phyloP scores from a whole-genome alignment of 371 early-diverging fungal genomes.

The Mucor circinelloides region DNA sequence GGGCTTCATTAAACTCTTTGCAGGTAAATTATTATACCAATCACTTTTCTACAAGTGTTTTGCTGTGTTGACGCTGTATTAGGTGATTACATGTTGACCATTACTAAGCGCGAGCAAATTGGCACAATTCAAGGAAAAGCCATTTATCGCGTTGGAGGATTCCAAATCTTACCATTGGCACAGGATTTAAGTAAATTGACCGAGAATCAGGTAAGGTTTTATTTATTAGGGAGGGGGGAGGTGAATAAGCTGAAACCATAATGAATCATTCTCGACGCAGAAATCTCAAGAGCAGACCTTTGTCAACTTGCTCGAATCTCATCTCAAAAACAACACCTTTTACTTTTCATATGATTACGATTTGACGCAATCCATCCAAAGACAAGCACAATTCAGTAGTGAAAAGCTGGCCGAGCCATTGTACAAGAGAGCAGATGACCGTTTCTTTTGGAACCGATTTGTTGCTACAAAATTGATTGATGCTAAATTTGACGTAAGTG shows the following conservation, averaged over 20 bases:
- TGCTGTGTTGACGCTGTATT: background rate
- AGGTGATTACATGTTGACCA: slow-evolving; percentile 86
- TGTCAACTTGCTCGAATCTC: slow-evolving; percentile 68
- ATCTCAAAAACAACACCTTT: slow-evolving; percentile 71
- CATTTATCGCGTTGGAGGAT: slow-evolving; percentile 75
- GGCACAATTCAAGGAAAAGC: slow-evolving; percentile 67
- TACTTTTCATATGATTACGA: slow-evolving; percentile 90
- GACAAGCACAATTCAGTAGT: slow-evolving; percentile 53
- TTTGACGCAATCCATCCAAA: slow-evolving; percentile 83
- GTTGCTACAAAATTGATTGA: slow-evolving; percentile 71
- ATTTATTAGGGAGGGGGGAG: background rate
- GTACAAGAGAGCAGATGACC: slow-evolving; percentile 71
- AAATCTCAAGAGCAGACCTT: slow-evolving; percentile 73
- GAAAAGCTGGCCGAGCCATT: slow-evolving; percentile 28
- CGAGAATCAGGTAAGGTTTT: slow-evolving; percentile 50
- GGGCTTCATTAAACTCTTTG: slow-evolving; percentile 67
- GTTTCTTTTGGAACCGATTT: slow-evolving; percentile 91
- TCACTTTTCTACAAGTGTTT: background rate
- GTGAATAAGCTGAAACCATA: background rate
- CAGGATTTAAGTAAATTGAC: slow-evolving; percentile 47
- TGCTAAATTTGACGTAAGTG: slow-evolving; percentile 51
- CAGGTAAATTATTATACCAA: slow-evolving; percentile 45
- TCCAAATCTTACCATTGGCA: slow-evolving; percentile 74
- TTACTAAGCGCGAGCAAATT: slow-evolving; percentile 74
- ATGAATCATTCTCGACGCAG: background rate